Percentiles rank a stretch among this genome's conserved stretches.
These are phyloP conservation scores for Aleurites moluccanus DNA, from an alignment of 441 rosid genomes.

Conservation along the genomic window DNA sequence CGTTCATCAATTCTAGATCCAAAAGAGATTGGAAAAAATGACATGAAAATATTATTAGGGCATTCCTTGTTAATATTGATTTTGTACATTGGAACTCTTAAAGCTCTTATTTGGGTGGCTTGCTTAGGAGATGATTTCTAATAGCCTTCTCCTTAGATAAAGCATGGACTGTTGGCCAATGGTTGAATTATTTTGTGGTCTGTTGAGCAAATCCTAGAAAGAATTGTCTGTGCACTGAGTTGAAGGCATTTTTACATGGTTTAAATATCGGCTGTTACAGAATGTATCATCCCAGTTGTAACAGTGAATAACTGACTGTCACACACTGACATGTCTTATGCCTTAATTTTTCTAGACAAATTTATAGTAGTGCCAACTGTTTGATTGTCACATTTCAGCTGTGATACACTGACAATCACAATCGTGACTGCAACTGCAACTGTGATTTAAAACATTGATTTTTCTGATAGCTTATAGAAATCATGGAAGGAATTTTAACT, in stretches of 20 bases:
- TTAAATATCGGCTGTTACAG: no score
- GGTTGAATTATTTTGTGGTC: background rate
- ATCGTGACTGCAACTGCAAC: no score
- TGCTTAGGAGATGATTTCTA: background rate
- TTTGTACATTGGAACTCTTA: background rate
- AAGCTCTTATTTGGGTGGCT: background rate
- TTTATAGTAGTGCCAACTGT: no score
- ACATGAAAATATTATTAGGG: background rate
- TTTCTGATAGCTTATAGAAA: no score
- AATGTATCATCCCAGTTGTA: no score
- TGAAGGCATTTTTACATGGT: background rate
- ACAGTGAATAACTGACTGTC: no score
- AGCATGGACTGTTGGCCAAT: background rate
- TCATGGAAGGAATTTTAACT: no score
- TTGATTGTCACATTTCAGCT: no score
- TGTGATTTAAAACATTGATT: no score
- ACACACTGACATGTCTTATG: no score
- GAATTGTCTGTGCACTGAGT: background rate
- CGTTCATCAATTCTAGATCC: background rate
- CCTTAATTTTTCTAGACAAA: no score
- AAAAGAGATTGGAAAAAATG: background rate
- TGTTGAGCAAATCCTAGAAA: background rate
- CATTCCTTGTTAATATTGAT: background rate
- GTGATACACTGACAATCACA: no score
- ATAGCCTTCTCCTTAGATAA: background rate